A percentile compares a stretch with the other conserved stretches of the same genome.
Evolutionary conservation across 2,329 filamentous ascomycete genomes (phyloP).

Genomic region (Arthrobotrys sphaeroides): DNA sequence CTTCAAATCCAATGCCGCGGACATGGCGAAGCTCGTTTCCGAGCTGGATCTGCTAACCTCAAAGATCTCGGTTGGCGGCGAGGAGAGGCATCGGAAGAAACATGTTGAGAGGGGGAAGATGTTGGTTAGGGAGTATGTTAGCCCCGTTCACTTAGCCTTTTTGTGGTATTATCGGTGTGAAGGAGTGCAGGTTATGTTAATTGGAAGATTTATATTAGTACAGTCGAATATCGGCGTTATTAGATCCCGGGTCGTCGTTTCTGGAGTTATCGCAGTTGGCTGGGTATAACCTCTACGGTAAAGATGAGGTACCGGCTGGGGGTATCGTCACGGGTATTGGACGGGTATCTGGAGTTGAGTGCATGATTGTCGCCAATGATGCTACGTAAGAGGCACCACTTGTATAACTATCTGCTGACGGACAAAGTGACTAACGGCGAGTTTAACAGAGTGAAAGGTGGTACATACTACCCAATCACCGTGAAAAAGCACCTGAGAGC

Average conservation of each 20-base stretch:
- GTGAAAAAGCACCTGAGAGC: conserved; percentile 97
- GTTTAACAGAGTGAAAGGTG: conserved; percentile 76
- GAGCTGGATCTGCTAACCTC: conserved; percentile 75
- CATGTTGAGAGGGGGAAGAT: conserved; percentile 90
- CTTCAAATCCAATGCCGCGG: conserved; percentile 80
- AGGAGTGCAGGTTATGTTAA: neutral
- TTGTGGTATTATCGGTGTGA: neutral
- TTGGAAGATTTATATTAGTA: conserved; percentile 43
- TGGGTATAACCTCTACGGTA: conserved; percentile 83
- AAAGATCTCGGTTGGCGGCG: conserved; percentile 77
- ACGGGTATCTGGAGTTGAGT: conserved; percentile 86
- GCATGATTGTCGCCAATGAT: conserved; percentile 94
- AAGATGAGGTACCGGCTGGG: conserved; percentile 85
- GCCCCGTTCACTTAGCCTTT: neutral
- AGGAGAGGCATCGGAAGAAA: conserved; percentile 84
- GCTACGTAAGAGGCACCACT: conserved; percentile 69
- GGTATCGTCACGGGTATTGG: conserved; percentile 94
- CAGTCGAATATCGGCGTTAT: conserved; percentile 78
- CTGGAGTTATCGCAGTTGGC: conserved; percentile 93
- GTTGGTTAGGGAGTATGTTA: conserved; percentile 77
- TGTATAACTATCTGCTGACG: neutral
- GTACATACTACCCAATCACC: conserved; percentile 95
- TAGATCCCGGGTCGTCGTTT: conserved; percentile 90
- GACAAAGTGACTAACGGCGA: neutral
- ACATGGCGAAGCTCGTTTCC: conserved; percentile 78